A percentile compares a stretch with the other conserved stretches of the same genome.
Evolutionary conservation across 164 flowering plant genomes (phyloP).

Genomic region (Santalum album): DNA sequence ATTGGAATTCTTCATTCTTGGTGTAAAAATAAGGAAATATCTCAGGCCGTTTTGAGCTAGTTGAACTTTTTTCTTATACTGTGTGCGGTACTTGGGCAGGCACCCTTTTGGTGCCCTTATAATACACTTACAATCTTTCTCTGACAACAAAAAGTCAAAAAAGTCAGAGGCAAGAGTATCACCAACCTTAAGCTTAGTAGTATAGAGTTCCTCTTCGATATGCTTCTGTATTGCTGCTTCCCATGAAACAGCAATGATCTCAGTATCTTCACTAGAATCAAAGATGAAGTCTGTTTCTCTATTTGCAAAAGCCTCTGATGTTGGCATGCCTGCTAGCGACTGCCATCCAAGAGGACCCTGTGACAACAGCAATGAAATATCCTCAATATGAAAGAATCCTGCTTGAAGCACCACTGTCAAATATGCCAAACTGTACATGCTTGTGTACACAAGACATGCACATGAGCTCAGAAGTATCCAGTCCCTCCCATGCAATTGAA

Average conservation of each 20-base stretch:
- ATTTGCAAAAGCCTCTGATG: constrained; percentile 37
- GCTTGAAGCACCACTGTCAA: neutral
- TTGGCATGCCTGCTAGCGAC: constrained; percentile 39
- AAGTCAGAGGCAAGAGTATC: neutral
- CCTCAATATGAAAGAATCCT: neutral
- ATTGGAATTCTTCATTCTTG: no score
- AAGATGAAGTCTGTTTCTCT: constrained; percentile 37
- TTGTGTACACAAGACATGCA: neutral
- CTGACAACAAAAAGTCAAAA: neutral
- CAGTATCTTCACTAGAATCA: constrained; percentile 39
- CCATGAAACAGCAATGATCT: constrained; percentile 67
- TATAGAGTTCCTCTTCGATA: constrained; percentile 76
- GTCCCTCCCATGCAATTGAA: neutral
- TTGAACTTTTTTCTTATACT: no score
- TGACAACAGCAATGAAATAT: constrained; percentile 8
- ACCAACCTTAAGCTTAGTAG: constrained; percentile 60
- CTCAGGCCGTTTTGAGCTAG: no score
- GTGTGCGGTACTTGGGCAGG: no score
- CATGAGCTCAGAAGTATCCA: neutral
- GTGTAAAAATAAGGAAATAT: no score
- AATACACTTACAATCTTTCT: no score
- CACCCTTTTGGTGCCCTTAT: no score
- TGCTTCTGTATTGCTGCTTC: constrained; percentile 86
- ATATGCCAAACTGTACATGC: neutral
- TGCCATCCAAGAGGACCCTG: constrained; percentile 98